These are phyloP conservation scores for Cyanidiococcus yangmingshanensis DNA, from an alignment of 23 red algal genomes.

Conservation along the genomic window DNA sequence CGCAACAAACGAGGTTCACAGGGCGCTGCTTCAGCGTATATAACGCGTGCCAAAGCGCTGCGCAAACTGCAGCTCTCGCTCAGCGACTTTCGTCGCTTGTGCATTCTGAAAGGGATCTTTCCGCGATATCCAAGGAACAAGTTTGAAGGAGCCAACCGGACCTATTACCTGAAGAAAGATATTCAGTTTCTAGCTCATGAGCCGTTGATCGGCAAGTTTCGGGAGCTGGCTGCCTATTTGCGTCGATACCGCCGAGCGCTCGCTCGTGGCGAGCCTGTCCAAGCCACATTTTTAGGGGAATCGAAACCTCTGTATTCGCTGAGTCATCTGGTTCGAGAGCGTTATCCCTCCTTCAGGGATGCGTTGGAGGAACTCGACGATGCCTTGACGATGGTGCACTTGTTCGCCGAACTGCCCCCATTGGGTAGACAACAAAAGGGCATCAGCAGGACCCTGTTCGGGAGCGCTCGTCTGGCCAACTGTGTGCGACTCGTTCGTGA, in stretches of 20 bases:
- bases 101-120: conserved; percentile 94
- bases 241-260: conserved; percentile 61
- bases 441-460: neutral
- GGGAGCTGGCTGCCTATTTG: conserved; percentile 40
- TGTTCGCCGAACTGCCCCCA: conserved; percentile 37
- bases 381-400: conserved; percentile 53
- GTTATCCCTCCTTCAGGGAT: conserved; percentile 72
- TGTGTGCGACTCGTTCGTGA: conserved; percentile 54
- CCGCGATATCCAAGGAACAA: conserved; percentile 90
- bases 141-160: conserved; percentile 55
- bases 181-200: conserved; percentile 89
- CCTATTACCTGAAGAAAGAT: conserved; percentile 91
- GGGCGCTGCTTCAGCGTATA: conserved; percentile 69
- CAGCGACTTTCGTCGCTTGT: conserved; percentile 69
- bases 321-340: conserved; percentile 73
- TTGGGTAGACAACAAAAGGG: neutral
- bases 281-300: conserved; percentile 21
- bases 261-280: conserved; percentile 23
- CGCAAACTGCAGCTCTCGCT: conserved; percentile 82
- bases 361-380: conserved; percentile 86
- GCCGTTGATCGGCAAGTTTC: conserved; percentile 70
- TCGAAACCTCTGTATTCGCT: conserved; percentile 47
- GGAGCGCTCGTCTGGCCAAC: conserved; percentile 28
- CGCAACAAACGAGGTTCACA: conserved; percentile 58
- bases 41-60: conserved; percentile 78